Evolutionary conservation across 805 yeast species (phyloP), one percentile per base, ranked within the genome.

Genomic region (Cyberlindnera nakhonratchasimensis): DNA sequence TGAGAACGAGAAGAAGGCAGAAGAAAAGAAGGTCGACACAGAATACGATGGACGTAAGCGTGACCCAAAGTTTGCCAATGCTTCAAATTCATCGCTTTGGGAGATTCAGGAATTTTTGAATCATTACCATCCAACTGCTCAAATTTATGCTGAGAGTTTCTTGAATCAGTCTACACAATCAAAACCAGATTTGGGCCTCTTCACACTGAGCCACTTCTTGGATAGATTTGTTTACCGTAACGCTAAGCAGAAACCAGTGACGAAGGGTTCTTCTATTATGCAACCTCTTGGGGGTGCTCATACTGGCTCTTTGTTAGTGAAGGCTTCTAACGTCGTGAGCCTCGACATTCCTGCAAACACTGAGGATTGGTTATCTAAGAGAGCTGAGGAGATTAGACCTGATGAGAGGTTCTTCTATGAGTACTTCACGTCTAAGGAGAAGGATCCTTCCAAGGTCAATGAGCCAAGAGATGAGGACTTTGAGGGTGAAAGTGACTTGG

Each of bases 211-310:
- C 17, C 97, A 89, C 64, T 93, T 93, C 78, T 74, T 93, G 66
- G 96, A 93, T 65, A 79, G 95, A 63, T 93, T 95, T 66, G 96
- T 93, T 29, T 93, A 93, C 70, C 84, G 87, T 66, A 88, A 89
- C 62, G 87, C 96, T 36, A 88, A 87, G 67, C 83, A 79, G 55
- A 86, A 83, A 63, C 71, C 80, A 16, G 62, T 70, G 25, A 67
- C 81, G n/a, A 81, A 85, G 61, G 98, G 98, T 57, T 71, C 84
- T 4, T 88, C 97, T 33, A 90, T 93, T 60, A 93, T 93, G 98
- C 99, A 93, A 71, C 98, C 99, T 38, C 71, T 93, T 51, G 89
- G 95, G 34, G 97, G 96, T 49, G 74, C 80, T 1, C 85, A 82
- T 48, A 81, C 86, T 17, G 86, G 85, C 9, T 68, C 81, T 5